phyloP scores from a whole-genome alignment of 108 stramenopile species.

The Cyclotella distinguenda region DNA sequence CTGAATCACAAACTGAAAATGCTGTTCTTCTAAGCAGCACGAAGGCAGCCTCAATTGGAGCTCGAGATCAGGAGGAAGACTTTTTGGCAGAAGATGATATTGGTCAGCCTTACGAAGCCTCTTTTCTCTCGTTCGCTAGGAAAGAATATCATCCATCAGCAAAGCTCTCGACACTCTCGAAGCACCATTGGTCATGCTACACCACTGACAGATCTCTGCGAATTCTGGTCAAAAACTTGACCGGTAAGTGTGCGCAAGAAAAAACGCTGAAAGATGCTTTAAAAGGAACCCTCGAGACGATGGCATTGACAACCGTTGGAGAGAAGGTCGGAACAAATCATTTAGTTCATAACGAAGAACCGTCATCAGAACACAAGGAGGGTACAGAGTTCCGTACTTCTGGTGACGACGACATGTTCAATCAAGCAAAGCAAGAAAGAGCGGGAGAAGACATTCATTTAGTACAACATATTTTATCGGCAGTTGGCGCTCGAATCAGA shows the following conservation, averaged over 20 bases:
- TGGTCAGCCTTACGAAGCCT: conserved; percentile 24
- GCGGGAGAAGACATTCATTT: conserved; percentile 23
- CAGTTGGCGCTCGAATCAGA: conserved; percentile 66
- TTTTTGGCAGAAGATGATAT: conserved; percentile 45
- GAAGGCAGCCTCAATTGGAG: conserved; percentile 49
- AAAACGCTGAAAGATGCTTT: conserved; percentile 63
- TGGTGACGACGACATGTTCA: conserved; percentile 43
- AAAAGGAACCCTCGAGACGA: conserved; percentile 74
- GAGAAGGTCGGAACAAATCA: conserved; percentile 14
- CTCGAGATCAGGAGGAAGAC: conserved; percentile 66
- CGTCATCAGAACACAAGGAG: conserved; percentile 22
- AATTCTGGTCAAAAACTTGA: conserved; percentile 68
- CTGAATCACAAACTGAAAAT: conserved; percentile 24
- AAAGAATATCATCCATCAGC: conserved; percentile 79
- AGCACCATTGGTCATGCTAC: conserved; percentile 75
- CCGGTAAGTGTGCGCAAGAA: conserved; percentile 64
- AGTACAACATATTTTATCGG: conserved; percentile 50
- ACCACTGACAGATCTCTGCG: conserved; percentile 71
- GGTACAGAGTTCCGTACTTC: conserved; percentile 11
- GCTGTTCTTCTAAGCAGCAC: conserved; percentile 38
- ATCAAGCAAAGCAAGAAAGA: conserved; percentile 12
- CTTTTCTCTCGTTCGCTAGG: conserved; percentile 58
- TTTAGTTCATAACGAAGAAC: conserved; percentile 21
- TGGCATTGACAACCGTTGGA: conserved; percentile 32
- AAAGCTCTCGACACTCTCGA: conserved; percentile 47